Conservation (phyloP, 2,329 filamentous ascomycete species). For the Trichoderma koningii region DNA sequence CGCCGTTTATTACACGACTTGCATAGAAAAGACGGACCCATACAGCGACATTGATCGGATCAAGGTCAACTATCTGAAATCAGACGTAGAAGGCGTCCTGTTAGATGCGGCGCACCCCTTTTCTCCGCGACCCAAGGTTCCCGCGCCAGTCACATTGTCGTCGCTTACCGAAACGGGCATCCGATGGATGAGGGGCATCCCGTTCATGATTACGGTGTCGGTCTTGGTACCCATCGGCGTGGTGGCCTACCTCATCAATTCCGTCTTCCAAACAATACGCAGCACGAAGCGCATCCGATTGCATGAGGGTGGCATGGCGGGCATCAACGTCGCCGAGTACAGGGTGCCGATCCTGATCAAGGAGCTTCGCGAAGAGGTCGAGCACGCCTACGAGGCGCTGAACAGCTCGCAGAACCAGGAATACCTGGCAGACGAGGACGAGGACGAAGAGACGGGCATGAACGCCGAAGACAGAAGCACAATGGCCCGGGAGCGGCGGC, state of each 20-base stretch:
- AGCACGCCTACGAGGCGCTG: slow-evolving; percentile 74
- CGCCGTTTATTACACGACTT: slow-evolving; percentile 80
- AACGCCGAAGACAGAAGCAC: slow-evolving; percentile 45
- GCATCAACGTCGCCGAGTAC: slow-evolving; percentile 69
- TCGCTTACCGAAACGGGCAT: slow-evolving; percentile 39
- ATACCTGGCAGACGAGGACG: slow-evolving; percentile 64
- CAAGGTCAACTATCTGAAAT: slow-evolving; percentile 69
- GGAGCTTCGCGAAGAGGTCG: slow-evolving; percentile 73
- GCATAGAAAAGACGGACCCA: slow-evolving; percentile 75
- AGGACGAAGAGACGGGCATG: slow-evolving; percentile 43
- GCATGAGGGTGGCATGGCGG: slow-evolving; percentile 71
- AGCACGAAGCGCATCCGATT: slow-evolving; percentile 74
- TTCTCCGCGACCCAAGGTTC: slow-evolving; percentile 46
- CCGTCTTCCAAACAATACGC: slow-evolving; percentile 72
- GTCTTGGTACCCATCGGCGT: slow-evolving; percentile 75
- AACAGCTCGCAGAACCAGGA: slow-evolving; percentile 69
- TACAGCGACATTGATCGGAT: slow-evolving; percentile 68
- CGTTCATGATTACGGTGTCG: slow-evolving; percentile 64
- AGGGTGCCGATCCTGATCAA: slow-evolving; percentile 75
- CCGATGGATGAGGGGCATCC: slow-evolving; percentile 54
- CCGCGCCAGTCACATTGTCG: slow-evolving; percentile 36
- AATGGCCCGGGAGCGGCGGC: slow-evolving; percentile 46
- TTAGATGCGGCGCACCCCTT: slow-evolving; percentile 68
- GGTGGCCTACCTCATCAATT: slow-evolving; percentile 72
- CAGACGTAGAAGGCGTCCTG: slow-evolving; percentile 73